Evolutionary conservation across 805 yeast genomes (phyloP), one percentile per base, ranked within the genome.

Genomic region (Scheffersomyces coipomensis): DNA sequence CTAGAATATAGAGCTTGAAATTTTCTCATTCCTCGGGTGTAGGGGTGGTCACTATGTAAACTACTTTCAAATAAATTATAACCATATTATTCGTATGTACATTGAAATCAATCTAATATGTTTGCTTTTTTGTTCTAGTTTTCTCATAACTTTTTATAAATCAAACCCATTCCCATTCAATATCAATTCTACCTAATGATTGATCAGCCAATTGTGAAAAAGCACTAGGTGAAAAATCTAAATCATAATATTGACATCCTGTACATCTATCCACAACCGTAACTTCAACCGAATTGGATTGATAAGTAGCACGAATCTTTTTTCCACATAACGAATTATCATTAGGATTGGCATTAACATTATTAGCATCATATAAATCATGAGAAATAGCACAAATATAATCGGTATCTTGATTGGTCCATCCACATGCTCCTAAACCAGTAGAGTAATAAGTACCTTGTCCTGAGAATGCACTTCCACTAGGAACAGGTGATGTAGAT

Each of bases 181-280:
- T 69, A 18, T 66, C 59, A 45, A 81, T 70, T 45, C 81, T 72
- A 32, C 85, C 86, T 49, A 68, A 73, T 37, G 56, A 62, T 55
- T 62, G 57, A 49, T 71, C 76, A 12, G 83, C 84, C 44, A 80
- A 60, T 45, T 63, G 51, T 27, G 60, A 38, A 53, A 81, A 80
- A 4, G 85, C 85, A 40, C 75, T 53, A 7, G 84, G 84, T n/a
- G 83, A 75, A 40, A 81, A 66, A 50, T 80, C 85, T 43, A 80
- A 71, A 49, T 71, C 77, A 42, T 75, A 56, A 36, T 59, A 52
- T 19, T 56, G 46, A 52, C 85, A 81, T 18, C 77, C 82, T 38
- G 64, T 75, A 61, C 85, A 81, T 46, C 73, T 62, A 59, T 80
- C 85, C 29, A 68, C 75, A 35, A 79, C 79, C 17, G 74, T 73